Percentiles rank a stretch among this genome's conserved stretches.
phyloP scores from a whole-genome alignment of 2,329 filamentous ascomycete species.

The Colletotrichum higginsianum region DNA sequence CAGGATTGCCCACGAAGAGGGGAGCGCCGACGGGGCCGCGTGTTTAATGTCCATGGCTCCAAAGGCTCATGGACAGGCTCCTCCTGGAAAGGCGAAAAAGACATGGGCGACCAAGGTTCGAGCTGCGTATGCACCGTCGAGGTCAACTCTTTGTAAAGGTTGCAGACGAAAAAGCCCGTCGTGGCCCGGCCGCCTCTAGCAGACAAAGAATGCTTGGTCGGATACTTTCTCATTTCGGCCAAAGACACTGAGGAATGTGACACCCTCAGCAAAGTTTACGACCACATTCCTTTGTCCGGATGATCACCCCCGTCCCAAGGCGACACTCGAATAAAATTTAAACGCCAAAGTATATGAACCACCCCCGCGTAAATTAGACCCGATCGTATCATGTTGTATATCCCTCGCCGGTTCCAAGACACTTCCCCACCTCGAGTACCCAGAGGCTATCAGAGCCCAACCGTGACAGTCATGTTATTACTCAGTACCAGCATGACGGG shows the following conservation, averaged over 20 bases:
- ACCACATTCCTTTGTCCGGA: slow-evolving; percentile 41
- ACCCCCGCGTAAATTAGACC: slow-evolving; percentile 29
- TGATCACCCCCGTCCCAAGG: slow-evolving; percentile 32
- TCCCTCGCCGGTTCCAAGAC: slow-evolving; percentile 38
- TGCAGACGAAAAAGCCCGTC: slow-evolving; percentile 31
- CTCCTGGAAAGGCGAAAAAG: slow-evolving; percentile 2
- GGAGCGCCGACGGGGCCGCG: slow-evolving; percentile 30
- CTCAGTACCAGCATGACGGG: slow-evolving; percentile 85
- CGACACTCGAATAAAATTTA: slow-evolving; percentile 11
- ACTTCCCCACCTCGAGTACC: slow-evolving; percentile 27
- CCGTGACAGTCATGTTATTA: slow-evolving; percentile 92
- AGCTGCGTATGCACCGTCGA: slow-evolving; percentile 38
- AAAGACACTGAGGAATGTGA: slow-evolving; percentile 42
- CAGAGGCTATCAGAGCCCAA: slow-evolving; percentile 68
- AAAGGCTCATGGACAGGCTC: slow-evolving; percentile 6
- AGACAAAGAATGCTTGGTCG: slow-evolving; percentile 40
- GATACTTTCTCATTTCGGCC: slow-evolving; percentile 41
- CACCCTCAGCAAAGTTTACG: slow-evolving; percentile 35
- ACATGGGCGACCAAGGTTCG: slow-evolving; percentile 23
- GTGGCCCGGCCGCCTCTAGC: slow-evolving; percentile 26
- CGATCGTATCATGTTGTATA: slow-evolving; percentile 33
- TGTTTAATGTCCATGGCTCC: slow-evolving; percentile 40
- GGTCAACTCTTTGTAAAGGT: slow-evolving; percentile 41
- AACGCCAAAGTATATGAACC: slow-evolving; percentile 39
- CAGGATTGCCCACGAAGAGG: slow-evolving; percentile 34